Conservation (phyloP, 2,329 filamentous ascomycete genomes). For the Arthroderma sp. region DNA sequence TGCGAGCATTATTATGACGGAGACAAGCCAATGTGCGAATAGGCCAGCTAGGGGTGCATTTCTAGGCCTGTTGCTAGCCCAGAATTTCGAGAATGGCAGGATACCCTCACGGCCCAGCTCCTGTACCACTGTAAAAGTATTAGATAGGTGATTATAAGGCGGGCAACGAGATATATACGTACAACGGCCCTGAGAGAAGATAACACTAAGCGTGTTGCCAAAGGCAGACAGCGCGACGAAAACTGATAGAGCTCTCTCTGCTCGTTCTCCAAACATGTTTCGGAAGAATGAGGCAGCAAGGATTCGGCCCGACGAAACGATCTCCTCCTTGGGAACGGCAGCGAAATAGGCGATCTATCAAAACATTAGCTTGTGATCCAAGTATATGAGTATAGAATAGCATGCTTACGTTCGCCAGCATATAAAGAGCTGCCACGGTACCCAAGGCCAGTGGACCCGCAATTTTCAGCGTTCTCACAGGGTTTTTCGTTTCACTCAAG, state of each 20-base stretch:
- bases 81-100: conserved; percentile 50
- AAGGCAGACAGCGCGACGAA: conserved; percentile 58
- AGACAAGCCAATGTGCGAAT: conserved; percentile 52
- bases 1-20: conserved; percentile 49
- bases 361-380: not conserved
- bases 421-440: conserved; percentile 50
- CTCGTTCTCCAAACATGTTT: conserved; percentile 39
- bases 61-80: conserved; percentile 52
- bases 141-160: conserved; percentile 10
- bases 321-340: conserved; percentile 41
- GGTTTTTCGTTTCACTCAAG: conserved; percentile 53
- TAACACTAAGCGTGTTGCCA: conserved; percentile 55
- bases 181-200: conserved; percentile 49
- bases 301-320: conserved; percentile 37
- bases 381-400: conserved; percentile 29
- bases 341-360: conserved; percentile 39
- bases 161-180: conserved; percentile 16
- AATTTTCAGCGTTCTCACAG: conserved; percentile 51
- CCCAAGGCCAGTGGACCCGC: conserved; percentile 51
- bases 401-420: conserved; percentile 56
- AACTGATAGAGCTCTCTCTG: conserved; percentile 49
- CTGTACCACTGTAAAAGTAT: conserved; percentile 19
- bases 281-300: conserved; percentile 44
- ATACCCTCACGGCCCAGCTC: conserved; percentile 56
- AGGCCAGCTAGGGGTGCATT: conserved; percentile 42